Evolutionary conservation across 73 alveolate genomes (phyloP), one percentile per base, ranked within the genome.

Genomic region (Paramecium caudatum): DNA sequence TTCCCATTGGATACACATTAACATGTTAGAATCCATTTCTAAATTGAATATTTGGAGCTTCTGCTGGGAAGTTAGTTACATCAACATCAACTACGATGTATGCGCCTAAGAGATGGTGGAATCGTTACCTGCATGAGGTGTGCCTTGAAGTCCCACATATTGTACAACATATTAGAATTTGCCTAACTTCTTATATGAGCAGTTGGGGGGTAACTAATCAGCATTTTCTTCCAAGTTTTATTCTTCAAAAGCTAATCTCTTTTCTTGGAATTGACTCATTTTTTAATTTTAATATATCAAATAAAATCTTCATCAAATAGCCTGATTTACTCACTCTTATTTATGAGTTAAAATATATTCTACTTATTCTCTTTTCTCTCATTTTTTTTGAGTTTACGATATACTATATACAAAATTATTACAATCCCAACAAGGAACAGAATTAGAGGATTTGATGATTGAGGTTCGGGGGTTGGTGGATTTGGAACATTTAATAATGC

Each of bases 1-100:
- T 74, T 17, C 88, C 88, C 68, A 74, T 41, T 0, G 88, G 88
- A 41, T 74, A 74, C 9, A 74, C 88, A 74, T 74, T 74, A 10
- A 74, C 88, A 74, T 74, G 88, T 17, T 74, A 41, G 10, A 74
- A 74, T 2, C 47, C 88, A 74, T 74, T 37, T 41, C 88, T 39
- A 25, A 74, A 74, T 41, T 32, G 16, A 8, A 74, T 43, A n/a
- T 27, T 43, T 27, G 88, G 88, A 74, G 62, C 69, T 5, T 23
- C 88, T 21, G 43, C 69, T 2, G 88, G 88, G 46, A 39, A 74
- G 8, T 47, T 47, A 39, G 30, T 16, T n/a, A 74, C 19, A 39
- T 74, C 88, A 19, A 74, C 45, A 74, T 74, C 88, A 74, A 36
- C 62, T 1, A 74, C 70, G 9, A 74, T 74, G 10, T 74, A 21